Conservation (phyloP, 495 filamentous ascomycete genomes). For the Xylaria intraflava region DNA sequence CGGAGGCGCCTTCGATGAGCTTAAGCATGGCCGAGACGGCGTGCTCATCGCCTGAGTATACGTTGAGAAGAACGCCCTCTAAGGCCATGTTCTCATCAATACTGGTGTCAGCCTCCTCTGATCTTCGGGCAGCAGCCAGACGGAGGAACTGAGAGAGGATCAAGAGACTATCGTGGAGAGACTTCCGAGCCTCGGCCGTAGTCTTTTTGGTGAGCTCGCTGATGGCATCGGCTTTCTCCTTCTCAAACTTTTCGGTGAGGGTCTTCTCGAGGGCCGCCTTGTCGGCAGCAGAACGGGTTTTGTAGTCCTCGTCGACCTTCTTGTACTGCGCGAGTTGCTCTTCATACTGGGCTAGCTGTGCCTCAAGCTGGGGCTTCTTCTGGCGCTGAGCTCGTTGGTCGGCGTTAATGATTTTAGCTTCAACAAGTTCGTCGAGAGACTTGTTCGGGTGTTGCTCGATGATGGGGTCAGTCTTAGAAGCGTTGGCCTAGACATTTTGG, state of each 20-base stretch:
- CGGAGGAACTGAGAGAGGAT: conserved; percentile 73
- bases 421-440: conserved; percentile 77
- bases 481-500: conserved; percentile 52
- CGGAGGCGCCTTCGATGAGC: conserved; percentile 73
- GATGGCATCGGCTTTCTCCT: conserved; percentile 56
- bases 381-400: conserved; percentile 85
- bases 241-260: conserved; percentile 64
- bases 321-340: conserved; percentile 80
- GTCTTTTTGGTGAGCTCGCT: conserved; percentile 50
- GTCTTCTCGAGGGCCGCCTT: conserved; percentile 66
- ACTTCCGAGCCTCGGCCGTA: conserved; percentile 47
- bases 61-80: conserved; percentile 78
- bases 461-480: conserved; percentile 69
- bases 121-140: conserved; percentile 65
- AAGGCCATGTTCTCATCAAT: conserved; percentile 74
- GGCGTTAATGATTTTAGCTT: conserved; percentile 75
- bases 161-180: conserved; percentile 52
- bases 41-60: conserved; percentile 78
- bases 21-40: conserved; percentile 80
- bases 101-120: conserved; percentile 54
- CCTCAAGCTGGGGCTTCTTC: conserved; percentile 84
- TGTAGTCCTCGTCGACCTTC: conserved; percentile 73
- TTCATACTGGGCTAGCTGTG: conserved; percentile 65
- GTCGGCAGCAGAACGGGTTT: conserved; percentile 57
- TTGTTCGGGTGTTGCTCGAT: conserved; percentile 69